Conservation (phyloP, 805 yeast genomes). For the Hanseniaspora jakobsenii region DNA sequence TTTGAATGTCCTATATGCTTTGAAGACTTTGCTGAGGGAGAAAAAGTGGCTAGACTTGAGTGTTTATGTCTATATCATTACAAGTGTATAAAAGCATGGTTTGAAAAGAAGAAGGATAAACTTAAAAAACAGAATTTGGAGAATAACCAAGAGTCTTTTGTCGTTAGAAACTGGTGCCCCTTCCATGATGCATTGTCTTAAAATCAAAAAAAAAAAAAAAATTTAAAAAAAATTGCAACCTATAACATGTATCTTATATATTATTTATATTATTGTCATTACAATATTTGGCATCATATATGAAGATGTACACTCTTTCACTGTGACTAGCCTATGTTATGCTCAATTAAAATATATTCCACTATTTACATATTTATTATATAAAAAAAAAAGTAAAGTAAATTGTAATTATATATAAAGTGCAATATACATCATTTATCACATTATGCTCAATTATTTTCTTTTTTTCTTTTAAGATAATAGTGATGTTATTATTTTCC, state of each 20-base stretch:
- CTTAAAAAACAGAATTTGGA: conserved; percentile 11
- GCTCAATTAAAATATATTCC: too few relatives aligned
- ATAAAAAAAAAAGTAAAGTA: too few relatives aligned
- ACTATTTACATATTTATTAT: too few relatives aligned
- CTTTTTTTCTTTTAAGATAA: too few relatives aligned
- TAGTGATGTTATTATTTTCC: too few relatives aligned
- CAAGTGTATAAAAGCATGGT: conserved; percentile 84
- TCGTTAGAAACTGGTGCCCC: conserved; percentile 39
- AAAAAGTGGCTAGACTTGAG: conserved; percentile 81
- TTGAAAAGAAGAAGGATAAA: conserved; percentile 57
- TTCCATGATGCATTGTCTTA: conserved; percentile 32
- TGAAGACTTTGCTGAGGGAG: conserved; percentile 77
- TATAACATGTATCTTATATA: not conserved
- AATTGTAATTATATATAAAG: too few relatives aligned
- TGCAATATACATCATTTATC: too few relatives aligned
- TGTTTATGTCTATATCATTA: conserved; percentile 92
- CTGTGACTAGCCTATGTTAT: too few relatives aligned
- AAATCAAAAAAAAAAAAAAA: not conserved
- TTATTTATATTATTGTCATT: too few relatives aligned
- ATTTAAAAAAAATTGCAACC: not conserved
- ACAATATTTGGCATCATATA: too few relatives aligned
- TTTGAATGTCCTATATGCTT: conserved; percentile 89
- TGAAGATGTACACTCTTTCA: too few relatives aligned
- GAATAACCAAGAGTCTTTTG: conserved; percentile 18
- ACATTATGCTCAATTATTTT: too few relatives aligned